Evolutionary conservation across 139 green algal genomes (phyloP).

Genomic region (Edaphochlamys debaryana): DNA sequence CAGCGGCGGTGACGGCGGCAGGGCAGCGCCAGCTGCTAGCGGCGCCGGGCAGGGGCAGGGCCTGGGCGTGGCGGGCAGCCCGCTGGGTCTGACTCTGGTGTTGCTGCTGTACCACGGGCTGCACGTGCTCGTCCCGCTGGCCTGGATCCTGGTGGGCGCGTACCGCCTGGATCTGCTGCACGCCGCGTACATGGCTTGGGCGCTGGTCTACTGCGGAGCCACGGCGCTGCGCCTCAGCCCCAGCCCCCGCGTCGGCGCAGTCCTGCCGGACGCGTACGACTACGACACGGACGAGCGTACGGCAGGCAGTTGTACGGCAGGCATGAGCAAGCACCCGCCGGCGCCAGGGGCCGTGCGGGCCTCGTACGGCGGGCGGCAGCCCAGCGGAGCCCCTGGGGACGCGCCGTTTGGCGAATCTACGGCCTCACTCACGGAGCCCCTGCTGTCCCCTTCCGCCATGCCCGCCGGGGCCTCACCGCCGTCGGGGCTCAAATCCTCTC

Average conservation of each 20-base stretch:
- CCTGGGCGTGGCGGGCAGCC: background rate
- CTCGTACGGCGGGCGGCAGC: too few relatives aligned
- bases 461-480: too few relatives aligned
- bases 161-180: conserved; percentile 36
- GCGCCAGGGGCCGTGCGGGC: too few relatives aligned
- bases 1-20: background rate
- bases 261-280: background rate
- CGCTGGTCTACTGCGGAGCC: background rate
- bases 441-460: too few relatives aligned
- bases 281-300: background rate
- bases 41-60: too few relatives aligned
- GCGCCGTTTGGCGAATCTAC: too few relatives aligned
- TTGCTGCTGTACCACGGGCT: conserved; percentile 15
- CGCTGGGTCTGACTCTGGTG: background rate
- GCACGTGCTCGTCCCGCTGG: conserved; percentile 14
- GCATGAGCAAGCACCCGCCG: too few relatives aligned
- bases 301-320: too few relatives aligned
- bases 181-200: conserved; percentile 28
- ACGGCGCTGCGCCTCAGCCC: conserved; percentile 5
- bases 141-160: conserved; percentile 14
- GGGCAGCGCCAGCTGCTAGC: background rate
- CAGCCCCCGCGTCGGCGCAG: conserved; percentile 1
- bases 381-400: too few relatives aligned
- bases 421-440: too few relatives aligned
- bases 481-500: too few relatives aligned